Conservation (phyloP, 768 basidiomycete species). For the Trametes maxima region DNA sequence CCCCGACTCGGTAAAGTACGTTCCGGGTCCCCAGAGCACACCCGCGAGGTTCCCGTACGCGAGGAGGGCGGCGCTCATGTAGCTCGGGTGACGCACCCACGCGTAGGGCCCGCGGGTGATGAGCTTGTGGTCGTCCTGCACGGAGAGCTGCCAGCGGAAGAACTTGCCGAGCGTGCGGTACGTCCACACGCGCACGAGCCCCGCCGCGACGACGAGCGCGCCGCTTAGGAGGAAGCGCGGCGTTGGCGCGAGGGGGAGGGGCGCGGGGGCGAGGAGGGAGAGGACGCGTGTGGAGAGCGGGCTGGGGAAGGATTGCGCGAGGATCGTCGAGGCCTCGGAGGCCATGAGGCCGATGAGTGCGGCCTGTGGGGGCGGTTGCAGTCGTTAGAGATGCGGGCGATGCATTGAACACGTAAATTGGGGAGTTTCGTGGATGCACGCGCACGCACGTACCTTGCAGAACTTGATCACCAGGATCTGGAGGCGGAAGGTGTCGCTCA, state of each 20-base stretch:
- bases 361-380: background rate
- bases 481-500: background rate
- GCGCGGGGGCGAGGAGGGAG: background rate
- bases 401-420: background rate
- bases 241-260: background rate
- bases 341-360: slow-evolving; percentile 5
- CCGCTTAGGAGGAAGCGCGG: slow-evolving; percentile 5
- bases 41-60: background rate
- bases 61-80: slow-evolving; percentile 10
- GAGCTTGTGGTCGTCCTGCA: slow-evolving; percentile 19
- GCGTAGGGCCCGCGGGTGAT: slow-evolving; percentile 25
- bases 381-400: background rate
- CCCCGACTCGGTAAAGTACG: slow-evolving; percentile 11
- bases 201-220: background rate
- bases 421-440: background rate
- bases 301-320: slow-evolving; percentile 1
- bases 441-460: background rate
- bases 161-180: slow-evolving; percentile 24
- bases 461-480: background rate
- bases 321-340: background rate
- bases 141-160: slow-evolving; percentile 24
- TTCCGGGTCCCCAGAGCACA: background rate
- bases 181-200: slow-evolving; percentile 3
- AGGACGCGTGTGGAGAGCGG: background rate
- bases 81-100: slow-evolving; percentile 26